Base-by-base conservation (phyloP, 495 filamentous ascomycete species). In the Lophiotrema nucula region DNA sequence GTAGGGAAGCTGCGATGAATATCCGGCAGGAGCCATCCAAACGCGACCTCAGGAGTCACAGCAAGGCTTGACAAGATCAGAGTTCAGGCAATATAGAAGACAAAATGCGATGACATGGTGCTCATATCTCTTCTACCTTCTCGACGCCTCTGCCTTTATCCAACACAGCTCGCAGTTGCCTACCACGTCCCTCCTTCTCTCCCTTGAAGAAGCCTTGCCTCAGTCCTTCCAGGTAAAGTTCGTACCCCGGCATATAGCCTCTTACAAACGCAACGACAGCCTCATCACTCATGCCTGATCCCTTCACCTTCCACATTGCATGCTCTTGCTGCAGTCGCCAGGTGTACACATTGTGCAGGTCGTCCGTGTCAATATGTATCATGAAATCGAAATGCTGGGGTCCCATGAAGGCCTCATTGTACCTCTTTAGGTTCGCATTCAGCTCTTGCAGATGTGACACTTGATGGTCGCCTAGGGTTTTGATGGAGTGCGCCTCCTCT, bases 341-440 rank as follows among this genome's bases (percentile, higher is more conserved):
- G 13, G 12, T 16, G 27, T 58, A 63, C 22, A 63, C 60, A 45
- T 63, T 63, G 19, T 21, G 13, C 6, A 63, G 19, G 27, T 53
- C 47, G 5, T 58, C 41, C 11, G 60, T 63, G 44, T 63, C 60
- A 21, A 64, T 47, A 50, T 64, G 60, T 13, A 64, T 55, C 42
- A 64, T 21, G 43, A 58, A 58, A 35, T 64, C 50, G 23, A 64
- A 60, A 18, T 60, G 55, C 24, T 51, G 31, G 0, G 60, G 56
- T 24, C 60, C 60, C 60, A 60, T 60, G 26, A 59, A 64, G 0
- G 56, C 38, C 1, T 53, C 47, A 18, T 18, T 4, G 33, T 60
- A 60, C n/a, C 49, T 10, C 33, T 46, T 21, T 19, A 60, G 22
- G 26, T 24, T 37, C 8, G 3, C 4, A 28, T 60, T 60, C 2